phyloP scores from a whole-genome alignment of 306 rosid genomes.

The Biancaea sappan region DNA sequence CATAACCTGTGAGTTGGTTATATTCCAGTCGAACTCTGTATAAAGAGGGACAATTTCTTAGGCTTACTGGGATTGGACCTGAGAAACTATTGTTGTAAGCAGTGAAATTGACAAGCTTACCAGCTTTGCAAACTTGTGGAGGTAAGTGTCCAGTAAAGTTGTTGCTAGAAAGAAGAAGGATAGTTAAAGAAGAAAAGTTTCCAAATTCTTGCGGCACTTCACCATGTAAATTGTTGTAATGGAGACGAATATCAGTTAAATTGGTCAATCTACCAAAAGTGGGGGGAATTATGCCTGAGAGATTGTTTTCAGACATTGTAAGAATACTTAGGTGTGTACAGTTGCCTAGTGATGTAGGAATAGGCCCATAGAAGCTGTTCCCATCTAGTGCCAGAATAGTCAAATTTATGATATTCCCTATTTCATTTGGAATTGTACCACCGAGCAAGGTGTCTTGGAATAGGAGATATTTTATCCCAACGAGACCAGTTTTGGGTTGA shows the following conservation, averaged over 20 bases:
- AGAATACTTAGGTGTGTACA: constrained; percentile 28
- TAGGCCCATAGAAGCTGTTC: constrained; percentile 30
- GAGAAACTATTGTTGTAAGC: constrained; percentile 25
- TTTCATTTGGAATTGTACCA: neutral
- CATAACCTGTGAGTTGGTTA: neutral
- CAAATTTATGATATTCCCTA: neutral
- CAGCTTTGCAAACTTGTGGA: neutral
- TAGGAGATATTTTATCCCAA: neutral
- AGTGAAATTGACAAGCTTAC: neutral
- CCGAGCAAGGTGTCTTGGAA: neutral
- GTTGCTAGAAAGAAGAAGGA: neutral
- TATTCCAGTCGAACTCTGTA: neutral
- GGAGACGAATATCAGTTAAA: constrained; percentile 18
- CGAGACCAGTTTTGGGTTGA: neutral
- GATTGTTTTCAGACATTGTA: constrained; percentile 27
- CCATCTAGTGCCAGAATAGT: constrained; percentile 8
- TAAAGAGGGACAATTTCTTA: neutral
- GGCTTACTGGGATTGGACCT: constrained; percentile 35
- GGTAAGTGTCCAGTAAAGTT: constrained; percentile 31
- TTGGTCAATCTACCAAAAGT: constrained; percentile 29
- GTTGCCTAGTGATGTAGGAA: constrained; percentile 41
- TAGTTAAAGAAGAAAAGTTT: neutral
- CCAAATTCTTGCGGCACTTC: neutral
- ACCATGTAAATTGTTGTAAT: constrained; percentile 31
- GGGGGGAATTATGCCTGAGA: constrained; percentile 39